Percentiles rank a stretch among this genome's conserved stretches.
Evolutionary conservation across 768 basidiomycete species (phyloP).

Genomic region (Trametes sanguinea): DNA sequence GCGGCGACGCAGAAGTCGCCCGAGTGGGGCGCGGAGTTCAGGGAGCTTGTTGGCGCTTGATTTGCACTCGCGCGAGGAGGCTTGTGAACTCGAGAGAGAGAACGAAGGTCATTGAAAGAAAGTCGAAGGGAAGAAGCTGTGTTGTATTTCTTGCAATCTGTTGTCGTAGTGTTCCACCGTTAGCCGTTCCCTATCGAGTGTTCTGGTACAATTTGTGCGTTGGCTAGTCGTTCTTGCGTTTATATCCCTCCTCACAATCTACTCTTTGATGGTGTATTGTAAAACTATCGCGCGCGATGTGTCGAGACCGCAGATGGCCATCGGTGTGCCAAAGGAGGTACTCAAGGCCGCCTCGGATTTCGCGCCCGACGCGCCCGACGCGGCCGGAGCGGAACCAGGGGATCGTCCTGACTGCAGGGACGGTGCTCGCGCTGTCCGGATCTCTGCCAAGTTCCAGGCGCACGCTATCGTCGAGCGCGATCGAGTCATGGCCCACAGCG

Average conservation of each 20-base stretch:
- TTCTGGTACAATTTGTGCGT: no score
- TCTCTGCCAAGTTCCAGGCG: background rate
- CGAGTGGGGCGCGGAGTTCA: conserved; percentile 71
- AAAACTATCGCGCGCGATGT: no score
- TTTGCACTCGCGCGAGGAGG: background rate
- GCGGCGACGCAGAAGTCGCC: conserved; percentile 67
- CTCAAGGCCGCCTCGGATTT: no score
- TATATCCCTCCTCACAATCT: background rate
- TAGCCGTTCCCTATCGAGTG: no score
- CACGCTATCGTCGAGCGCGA: background rate
- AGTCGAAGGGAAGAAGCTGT: background rate
- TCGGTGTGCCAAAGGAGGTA: no score
- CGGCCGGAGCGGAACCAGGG: background rate
- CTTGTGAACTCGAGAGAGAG: no score
- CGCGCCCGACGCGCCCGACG: no score
- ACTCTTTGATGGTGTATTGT: background rate
- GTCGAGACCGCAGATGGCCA: no score
- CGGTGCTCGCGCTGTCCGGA: background rate
- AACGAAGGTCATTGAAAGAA: background rate
- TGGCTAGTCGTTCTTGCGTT: no score
- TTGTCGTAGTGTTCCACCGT: no score
- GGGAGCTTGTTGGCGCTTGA: conserved; percentile 48
- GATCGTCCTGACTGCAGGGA: conserved; percentile 4
- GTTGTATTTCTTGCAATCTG: no score
- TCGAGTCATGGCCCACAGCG: background rate